Base-by-base conservation (phyloP, 371 early-diverging fungal genomes). In the Vittaforma corneae region DNA sequence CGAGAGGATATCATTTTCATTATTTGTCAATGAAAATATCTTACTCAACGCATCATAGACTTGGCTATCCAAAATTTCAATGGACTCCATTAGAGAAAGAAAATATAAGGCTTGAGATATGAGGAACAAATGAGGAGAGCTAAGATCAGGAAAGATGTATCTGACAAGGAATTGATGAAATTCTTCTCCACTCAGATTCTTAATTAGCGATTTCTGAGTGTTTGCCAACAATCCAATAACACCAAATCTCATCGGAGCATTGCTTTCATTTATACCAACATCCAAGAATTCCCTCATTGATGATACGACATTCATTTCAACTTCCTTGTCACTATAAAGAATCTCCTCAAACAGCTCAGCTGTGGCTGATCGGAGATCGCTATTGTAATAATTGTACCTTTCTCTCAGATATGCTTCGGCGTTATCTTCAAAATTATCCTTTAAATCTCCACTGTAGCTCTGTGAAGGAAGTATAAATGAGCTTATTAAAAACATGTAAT, bases 31-130 rank as follows among this genome's bases (percentile, higher is more conserved):
- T n/a, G n/a, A 35, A 16, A 65, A 28, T 24, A 72, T 58, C 1
- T 52, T 37, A 1, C 62, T 59, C 9, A 77, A 28, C 2, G 58
- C 57, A 20, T 37, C 64, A 29, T 55, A 14, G 2, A 52, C n/a
- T n/a, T 40, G 2, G 6, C 33, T 32, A 22, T 51, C 35, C 0
- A 62, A 33, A 1, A 70, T 37, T 6, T 55, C 45, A 3, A 62
- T 54, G 20, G 54, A 67, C 28, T 59, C 64, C 29, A 69, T 54
- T 28, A 62, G 38, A 26, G 38, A 30, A 35, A 71, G 22, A 45
- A 68, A 69, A 58, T 76, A 79, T 47, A 74, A 67, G 2, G 68
- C 66, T 37, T 79, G 75, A 16, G 76, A 76, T 28, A 69, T 50
- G 20, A 79, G 48, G 37, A 74, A 69, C 6, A 55, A 18, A 52